A percentile compares a stretch with the other conserved stretches of the same genome.
Conservation (phyloP, 169 alveolate species). For the Plasmodium gaboni region DNA sequence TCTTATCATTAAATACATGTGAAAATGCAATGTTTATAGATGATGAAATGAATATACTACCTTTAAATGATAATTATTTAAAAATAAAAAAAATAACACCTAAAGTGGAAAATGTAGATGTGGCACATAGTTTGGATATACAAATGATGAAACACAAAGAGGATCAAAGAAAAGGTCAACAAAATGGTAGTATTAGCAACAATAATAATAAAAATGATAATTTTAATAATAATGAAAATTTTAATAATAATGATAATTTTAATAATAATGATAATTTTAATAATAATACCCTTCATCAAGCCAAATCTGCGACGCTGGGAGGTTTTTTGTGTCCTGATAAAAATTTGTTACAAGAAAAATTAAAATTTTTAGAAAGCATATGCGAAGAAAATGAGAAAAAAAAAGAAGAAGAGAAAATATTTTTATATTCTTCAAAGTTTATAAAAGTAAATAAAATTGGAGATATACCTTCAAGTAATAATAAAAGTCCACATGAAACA, state of each 20-base stretch:
- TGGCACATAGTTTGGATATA: no score
- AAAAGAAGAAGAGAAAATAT: constrained; percentile 36
- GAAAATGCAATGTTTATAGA: constrained; percentile 95
- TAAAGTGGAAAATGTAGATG: background rate
- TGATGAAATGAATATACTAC: constrained; percentile 99
- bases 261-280: background rate
- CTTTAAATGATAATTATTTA: constrained; percentile 87
- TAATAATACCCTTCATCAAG: background rate
- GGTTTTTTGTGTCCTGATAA: constrained; percentile 48
- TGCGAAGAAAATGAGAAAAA: constrained; percentile 84
- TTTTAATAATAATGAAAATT: background rate
- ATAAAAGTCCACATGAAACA: background rate
- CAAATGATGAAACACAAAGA: no score
- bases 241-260: background rate
- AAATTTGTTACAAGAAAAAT: constrained; percentile 3
- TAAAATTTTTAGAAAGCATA: constrained; percentile 11
- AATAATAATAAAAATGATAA: background rate
- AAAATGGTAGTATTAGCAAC: constrained; percentile 7
- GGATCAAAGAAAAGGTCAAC: background rate
- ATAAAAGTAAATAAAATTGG: background rate
- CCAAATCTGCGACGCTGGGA: constrained; percentile 39
- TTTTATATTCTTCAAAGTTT: constrained; percentile 40
- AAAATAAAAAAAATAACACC: constrained; percentile 18
- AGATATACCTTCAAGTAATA: background rate
- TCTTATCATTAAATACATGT: constrained; percentile 88